Conservation (phyloP, 2,329 filamentous ascomycete genomes). For the Phialemonium atrogriseum region DNA sequence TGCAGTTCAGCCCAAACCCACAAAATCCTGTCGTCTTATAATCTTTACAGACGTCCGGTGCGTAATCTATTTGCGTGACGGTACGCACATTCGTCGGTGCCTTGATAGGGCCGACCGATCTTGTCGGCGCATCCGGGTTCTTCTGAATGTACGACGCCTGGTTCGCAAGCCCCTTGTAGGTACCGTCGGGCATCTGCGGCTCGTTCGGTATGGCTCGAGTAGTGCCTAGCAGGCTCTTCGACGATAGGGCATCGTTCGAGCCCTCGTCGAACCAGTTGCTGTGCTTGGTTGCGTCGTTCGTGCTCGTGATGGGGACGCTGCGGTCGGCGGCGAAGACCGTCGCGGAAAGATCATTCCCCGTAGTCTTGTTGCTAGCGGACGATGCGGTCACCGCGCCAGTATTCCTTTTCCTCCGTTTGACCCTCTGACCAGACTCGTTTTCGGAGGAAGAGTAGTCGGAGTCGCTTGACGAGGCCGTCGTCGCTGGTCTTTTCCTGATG, state of each 20-base stretch:
- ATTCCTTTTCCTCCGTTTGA: conserved; percentile 72
- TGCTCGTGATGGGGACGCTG: conserved; percentile 51
- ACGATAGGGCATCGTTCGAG: conserved; percentile 28
- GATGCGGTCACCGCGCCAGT: conserved; percentile 49
- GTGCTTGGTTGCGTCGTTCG: conserved; percentile 83
- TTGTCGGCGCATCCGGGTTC: conserved; percentile 64
- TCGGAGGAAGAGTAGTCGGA: conserved; percentile 66
- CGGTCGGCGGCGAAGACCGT: conserved; percentile 54
- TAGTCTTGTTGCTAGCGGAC: conserved; percentile 26
- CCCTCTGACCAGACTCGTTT: conserved; percentile 64
- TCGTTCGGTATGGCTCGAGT: conserved; percentile 33
- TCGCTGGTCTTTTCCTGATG: conserved; percentile 71
- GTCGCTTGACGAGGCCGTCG: conserved; percentile 41
- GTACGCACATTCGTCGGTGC: conserved; percentile 83
- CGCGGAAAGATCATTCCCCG: conserved; percentile 38
- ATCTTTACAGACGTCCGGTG: conserved; percentile 92
- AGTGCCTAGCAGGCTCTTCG: conserved; percentile 50
- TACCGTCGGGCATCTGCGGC: conserved; percentile 46
- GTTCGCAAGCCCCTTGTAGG: conserved; percentile 68
- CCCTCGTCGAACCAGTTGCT: conserved; percentile 71
- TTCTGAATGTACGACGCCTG: conserved; percentile 70
- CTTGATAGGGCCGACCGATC: conserved; percentile 77
- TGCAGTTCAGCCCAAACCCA: conserved; percentile 54
- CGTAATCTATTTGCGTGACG: conserved; percentile 83
- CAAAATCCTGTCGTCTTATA: conserved; percentile 49